A percentile compares a stretch with the other conserved stretches of the same genome.
phyloP scores from a whole-genome alignment of 108 stramenopile species.

The Skeletonema marinoi region DNA sequence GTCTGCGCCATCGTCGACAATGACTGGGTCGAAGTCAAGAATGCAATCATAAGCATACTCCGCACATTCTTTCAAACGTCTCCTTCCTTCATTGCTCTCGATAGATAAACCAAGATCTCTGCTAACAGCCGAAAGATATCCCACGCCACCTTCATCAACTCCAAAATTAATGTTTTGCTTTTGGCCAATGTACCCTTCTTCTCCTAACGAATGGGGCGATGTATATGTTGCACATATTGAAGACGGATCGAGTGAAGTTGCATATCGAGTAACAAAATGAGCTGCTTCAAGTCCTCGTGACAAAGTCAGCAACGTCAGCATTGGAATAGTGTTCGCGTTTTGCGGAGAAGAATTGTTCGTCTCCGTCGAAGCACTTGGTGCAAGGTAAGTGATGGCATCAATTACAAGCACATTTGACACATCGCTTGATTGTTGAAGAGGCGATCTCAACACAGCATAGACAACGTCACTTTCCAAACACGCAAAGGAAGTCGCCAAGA shows the following conservation, averaged over 20 bases:
- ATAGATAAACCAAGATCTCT: slow-evolving; percentile 43
- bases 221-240: slow-evolving; percentile 32
- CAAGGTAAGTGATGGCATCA: slow-evolving; percentile 15
- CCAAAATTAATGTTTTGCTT: slow-evolving; percentile 6
- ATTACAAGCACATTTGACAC: slow-evolving; percentile 5
- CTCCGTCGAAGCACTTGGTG: background rate
- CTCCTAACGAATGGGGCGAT: slow-evolving; percentile 19
- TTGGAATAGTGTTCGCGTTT: background rate
- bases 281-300: slow-evolving; percentile 43
- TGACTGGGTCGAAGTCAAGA: slow-evolving; percentile 32
- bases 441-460: slow-evolving; percentile 19
- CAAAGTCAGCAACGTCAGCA: slow-evolving; percentile 27
- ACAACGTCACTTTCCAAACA: slow-evolving; percentile 50
- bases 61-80: slow-evolving; percentile 27
- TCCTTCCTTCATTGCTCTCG: slow-evolving; percentile 19
- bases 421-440: background rate
- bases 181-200: background rate
- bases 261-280: slow-evolving; percentile 21
- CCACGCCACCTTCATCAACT: slow-evolving; percentile 45
- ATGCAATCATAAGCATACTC: slow-evolving; percentile 30
- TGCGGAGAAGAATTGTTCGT: background rate
- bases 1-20: background rate
- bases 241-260: slow-evolving; percentile 34
- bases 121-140: slow-evolving; percentile 42
- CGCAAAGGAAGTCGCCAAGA: slow-evolving; percentile 35